These are phyloP conservation scores for barley (Hordeum vulgare) DNA, from an alignment of 176 grass and related monocot genomes.

Conservation along the genomic window DNA sequence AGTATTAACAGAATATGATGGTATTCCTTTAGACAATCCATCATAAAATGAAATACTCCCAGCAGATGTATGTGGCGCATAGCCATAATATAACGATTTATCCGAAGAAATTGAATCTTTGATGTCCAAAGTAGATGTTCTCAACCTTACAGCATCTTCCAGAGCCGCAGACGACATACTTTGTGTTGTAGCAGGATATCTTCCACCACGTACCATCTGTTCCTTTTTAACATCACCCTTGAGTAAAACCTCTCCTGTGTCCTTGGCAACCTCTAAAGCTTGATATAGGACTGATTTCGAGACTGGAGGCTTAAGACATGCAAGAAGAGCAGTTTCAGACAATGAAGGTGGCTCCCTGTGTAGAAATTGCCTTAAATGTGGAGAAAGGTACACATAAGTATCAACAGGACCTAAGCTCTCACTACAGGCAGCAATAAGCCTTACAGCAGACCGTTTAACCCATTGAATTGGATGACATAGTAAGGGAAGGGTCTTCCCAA, in stretches of 20 bases:
- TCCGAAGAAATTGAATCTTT: slow-evolving; percentile 63
- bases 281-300: slow-evolving; percentile 74
- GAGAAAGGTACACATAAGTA: slow-evolving; percentile 84
- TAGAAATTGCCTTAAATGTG: slow-evolving; percentile 66
- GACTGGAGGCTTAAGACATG: slow-evolving; percentile 80
- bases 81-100: slow-evolving; percentile 60
- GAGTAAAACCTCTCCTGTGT: slow-evolving; percentile 53
- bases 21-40: slow-evolving; percentile 79
- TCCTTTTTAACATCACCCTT: slow-evolving; percentile 52
- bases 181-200: slow-evolving; percentile 21
- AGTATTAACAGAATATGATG: slow-evolving; percentile 67
- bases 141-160: slow-evolving; percentile 44
- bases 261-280: slow-evolving; percentile 76
- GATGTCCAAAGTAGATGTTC: slow-evolving; percentile 35
- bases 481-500: slow-evolving; percentile 68
- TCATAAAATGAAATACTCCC: slow-evolving; percentile 78
- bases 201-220: slow-evolving; percentile 34
- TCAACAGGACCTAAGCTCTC: slow-evolving; percentile 84
- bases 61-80: slow-evolving; percentile 51
- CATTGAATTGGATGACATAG: slow-evolving; percentile 88
- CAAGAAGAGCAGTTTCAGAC: slow-evolving; percentile 64
- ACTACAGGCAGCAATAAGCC: slow-evolving; percentile 71
- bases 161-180: slow-evolving; percentile 3
- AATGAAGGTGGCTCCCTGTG: slow-evolving; percentile 72
- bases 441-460: slow-evolving; percentile 82